Evolutionary conservation across 2,329 filamentous ascomycete genomes (phyloP).

Genomic region (Exutisphaerella laricina): DNA sequence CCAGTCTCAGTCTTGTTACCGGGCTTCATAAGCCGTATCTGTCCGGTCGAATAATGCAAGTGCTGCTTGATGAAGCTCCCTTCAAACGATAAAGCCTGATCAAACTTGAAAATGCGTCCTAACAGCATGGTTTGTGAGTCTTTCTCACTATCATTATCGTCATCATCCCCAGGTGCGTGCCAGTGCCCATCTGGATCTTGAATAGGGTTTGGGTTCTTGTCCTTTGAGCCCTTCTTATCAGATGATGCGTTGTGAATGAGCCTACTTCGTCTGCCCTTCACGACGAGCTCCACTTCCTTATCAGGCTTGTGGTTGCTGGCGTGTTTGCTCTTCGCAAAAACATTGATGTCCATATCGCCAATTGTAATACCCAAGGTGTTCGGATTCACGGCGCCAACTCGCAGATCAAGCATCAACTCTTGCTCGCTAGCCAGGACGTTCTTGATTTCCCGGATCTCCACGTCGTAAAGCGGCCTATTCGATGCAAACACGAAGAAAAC

Average conservation of each 20-base stretch:
- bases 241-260: no score
- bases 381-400: constrained; percentile 82
- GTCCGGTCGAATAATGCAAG: constrained; percentile 67
- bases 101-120: constrained; percentile 80
- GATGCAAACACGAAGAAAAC: constrained; percentile 87
- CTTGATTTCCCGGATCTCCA: constrained; percentile 72
- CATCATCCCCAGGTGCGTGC: constrained; percentile 29
- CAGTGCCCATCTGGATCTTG: constrained; percentile 25
- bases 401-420: constrained; percentile 88
- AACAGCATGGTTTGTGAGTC: constrained; percentile 79
- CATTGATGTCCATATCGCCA: constrained; percentile 78
- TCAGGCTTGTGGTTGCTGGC: constrained; percentile 49
- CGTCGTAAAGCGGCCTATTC: constrained; percentile 75
- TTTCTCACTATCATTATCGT: constrained; percentile 46
- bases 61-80: constrained; percentile 78
- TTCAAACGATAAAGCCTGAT: constrained; percentile 83
- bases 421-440: constrained; percentile 92
- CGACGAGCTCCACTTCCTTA: neutral
- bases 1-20: constrained; percentile 81
- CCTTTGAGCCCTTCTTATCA: constrained; percentile 1
- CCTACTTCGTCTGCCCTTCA: neutral
- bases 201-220: constrained; percentile 14
- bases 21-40: constrained; percentile 74
- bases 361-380: constrained; percentile 87
- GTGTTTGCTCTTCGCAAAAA: constrained; percentile 91